These are phyloP conservation scores for Barnettozyma pratensis DNA, from an alignment of 805 yeast species.

Conservation along the genomic window DNA sequence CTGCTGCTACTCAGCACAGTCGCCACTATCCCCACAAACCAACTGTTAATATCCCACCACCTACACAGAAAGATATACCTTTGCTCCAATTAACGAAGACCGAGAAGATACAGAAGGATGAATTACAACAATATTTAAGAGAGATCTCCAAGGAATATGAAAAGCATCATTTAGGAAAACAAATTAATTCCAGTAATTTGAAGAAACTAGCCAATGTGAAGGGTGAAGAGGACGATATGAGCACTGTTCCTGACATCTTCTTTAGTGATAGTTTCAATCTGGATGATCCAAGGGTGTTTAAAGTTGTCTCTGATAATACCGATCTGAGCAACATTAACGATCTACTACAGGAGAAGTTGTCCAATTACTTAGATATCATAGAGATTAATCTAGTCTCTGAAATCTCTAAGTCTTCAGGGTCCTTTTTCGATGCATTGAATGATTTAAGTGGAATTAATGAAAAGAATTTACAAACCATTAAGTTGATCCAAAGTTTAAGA, in stretches of 20 bases:
- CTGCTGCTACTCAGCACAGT: not conserved
- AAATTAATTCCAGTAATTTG: constrained; percentile 33
- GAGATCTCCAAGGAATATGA: constrained; percentile 41
- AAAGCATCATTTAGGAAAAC: constrained; percentile 37
- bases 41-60: constrained; percentile 49
- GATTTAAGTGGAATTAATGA: constrained; percentile 63
- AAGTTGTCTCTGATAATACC: constrained; percentile 60
- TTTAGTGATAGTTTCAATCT: constrained; percentile 65
- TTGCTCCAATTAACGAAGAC: constrained; percentile 61
- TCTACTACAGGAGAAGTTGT: constrained; percentile 69
- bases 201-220: constrained; percentile 18
- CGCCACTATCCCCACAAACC: constrained; percentile 28
- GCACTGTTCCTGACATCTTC: constrained; percentile 63
- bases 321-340: constrained; percentile 46
- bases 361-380: constrained; percentile 78
- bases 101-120: constrained; percentile 37
- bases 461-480: constrained; percentile 48
- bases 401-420: constrained; percentile 76
- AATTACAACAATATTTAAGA: constrained; percentile 39
- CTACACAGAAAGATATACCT: constrained; percentile 82
- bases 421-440: constrained; percentile 79
- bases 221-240: constrained; percentile 24
- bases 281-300: constrained; percentile 84
- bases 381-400: constrained; percentile 78
- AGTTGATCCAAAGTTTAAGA: constrained; percentile 41